Evolutionary conservation across 495 filamentous ascomycete species (phyloP).

Genomic region (Stereocaulon alpinum): DNA sequence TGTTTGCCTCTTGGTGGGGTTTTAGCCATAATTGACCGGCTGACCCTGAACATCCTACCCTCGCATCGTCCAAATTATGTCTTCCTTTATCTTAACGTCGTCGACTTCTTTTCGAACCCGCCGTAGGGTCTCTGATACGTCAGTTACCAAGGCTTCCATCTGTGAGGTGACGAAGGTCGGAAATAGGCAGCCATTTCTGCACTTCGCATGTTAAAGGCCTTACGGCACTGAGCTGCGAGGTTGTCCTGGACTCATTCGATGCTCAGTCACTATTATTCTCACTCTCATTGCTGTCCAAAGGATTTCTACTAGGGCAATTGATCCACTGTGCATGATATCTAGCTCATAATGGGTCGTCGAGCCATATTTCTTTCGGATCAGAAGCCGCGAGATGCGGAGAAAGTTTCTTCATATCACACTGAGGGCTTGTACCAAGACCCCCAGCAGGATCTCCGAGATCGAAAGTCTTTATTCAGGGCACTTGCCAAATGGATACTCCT

Average conservation of each 20-base stretch:
- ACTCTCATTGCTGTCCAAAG: too few relatives aligned
- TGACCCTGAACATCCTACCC: neutral
- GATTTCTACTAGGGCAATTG: too few relatives aligned
- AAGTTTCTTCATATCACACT: neutral
- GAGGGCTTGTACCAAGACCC: neutral
- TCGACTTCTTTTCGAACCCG: too few relatives aligned
- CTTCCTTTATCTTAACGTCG: neutral
- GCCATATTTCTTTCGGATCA: conserved; percentile 7
- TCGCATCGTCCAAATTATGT: neutral
- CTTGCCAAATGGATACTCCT: conserved; percentile 4
- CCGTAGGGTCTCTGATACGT: neutral
- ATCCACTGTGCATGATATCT: too few relatives aligned
- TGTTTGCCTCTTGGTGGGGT: neutral
- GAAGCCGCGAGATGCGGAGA: conserved; percentile 1
- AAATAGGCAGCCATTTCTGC: neutral
- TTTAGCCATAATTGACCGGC: neutral
- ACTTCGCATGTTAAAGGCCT: neutral
- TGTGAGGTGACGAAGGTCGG: neutral
- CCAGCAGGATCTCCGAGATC: neutral
- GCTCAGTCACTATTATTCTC: neutral
- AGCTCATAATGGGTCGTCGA: conserved; percentile 4
- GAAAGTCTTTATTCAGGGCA: neutral
- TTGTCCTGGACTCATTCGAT: neutral
- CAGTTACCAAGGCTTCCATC: neutral
- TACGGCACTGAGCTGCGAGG: neutral